phyloP scores from a whole-genome alignment of 257 asterid genomes.

The Marsdenia floribunda region DNA sequence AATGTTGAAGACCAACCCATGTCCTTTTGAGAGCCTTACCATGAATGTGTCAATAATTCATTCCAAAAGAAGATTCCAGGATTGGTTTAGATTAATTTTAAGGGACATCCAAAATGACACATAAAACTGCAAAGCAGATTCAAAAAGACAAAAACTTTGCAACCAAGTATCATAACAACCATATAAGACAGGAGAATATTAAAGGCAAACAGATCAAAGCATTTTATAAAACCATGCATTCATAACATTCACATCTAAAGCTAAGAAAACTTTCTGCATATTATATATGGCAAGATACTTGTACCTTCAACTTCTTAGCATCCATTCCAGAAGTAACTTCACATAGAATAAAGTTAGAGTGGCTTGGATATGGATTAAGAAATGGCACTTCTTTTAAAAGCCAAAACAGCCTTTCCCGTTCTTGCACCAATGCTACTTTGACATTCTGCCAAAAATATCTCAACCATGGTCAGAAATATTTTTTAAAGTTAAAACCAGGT shows the following conservation, averaged over 20 bases:
- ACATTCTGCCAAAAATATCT: conserved; percentile 55
- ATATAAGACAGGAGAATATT: not conserved
- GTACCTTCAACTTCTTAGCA: conserved; percentile 97
- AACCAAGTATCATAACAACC: not conserved
- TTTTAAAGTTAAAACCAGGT: not conserved
- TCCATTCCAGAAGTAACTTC: conserved; percentile 81
- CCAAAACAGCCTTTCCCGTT: conserved; percentile 67
- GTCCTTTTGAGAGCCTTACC: too few species aligned
- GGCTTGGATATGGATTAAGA: conserved; percentile 84
- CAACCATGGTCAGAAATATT: conserved; percentile 11
- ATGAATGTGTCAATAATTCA: too few species aligned
- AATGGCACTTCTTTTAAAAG: conserved; percentile 86
- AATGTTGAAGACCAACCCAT: too few species aligned
- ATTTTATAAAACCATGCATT: not conserved
- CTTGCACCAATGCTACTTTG: conserved; percentile 85
- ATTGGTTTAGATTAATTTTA: not conserved
- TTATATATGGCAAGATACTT: not conserved
- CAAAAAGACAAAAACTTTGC: not conserved
- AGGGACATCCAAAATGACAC: not conserved
- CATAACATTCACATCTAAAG: not conserved
- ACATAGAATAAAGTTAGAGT: conserved; percentile 91
- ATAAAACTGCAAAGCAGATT: not conserved
- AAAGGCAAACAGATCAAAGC: not conserved
- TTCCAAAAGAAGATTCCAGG: not conserved
- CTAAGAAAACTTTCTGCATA: conserved; percentile 5